A percentile compares a stretch with the other conserved stretches of the same genome.
These are phyloP conservation scores for Volvariella surrecta DNA, from an alignment of 1,284 basidiomycete species.

Conservation along the genomic window DNA sequence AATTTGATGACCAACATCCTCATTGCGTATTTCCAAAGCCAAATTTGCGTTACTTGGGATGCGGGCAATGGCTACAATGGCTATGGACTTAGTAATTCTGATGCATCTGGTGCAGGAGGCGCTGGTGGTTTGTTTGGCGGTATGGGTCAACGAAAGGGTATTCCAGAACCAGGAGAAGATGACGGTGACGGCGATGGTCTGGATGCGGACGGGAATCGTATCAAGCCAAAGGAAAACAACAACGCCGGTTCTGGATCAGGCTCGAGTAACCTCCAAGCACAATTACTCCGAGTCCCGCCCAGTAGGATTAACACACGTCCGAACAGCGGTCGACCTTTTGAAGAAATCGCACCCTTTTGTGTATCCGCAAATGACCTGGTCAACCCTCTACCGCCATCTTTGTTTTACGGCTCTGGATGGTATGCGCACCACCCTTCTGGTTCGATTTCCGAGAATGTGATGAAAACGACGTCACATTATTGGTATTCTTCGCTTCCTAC, in stretches of 20 bases:
- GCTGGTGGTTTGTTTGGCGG: slow-evolving; percentile 62
- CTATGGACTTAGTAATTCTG: slow-evolving; percentile 34
- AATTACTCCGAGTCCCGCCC: slow-evolving; percentile 51
- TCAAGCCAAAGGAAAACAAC: slow-evolving; percentile 12
- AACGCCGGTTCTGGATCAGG: slow-evolving; percentile 1
- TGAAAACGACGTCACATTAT: slow-evolving; percentile 65
- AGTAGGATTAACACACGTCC: slow-evolving; percentile 71
- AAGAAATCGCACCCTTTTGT: slow-evolving; percentile 85
- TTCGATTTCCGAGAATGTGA: slow-evolving; percentile 19
- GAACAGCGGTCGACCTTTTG: slow-evolving; percentile 44
- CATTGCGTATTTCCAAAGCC: slow-evolving; percentile 79
- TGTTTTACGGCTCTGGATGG: slow-evolving; percentile 92
- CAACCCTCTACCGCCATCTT: slow-evolving; percentile 82
- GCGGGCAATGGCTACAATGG: slow-evolving; percentile 54
- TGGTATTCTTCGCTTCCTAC: slow-evolving; percentile 80
- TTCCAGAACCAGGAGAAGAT: slow-evolving; percentile 33
- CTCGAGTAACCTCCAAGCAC: slow-evolving; percentile 16
- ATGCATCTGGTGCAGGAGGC: slow-evolving; percentile 32
- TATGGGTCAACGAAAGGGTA: slow-evolving; percentile 59
- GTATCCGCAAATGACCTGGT: slow-evolving; percentile 91
- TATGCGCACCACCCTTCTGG: slow-evolving; percentile 56
- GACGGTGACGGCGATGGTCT: slow-evolving; percentile 20
- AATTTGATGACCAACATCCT: slow-evolving; percentile 80
- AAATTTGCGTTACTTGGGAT: slow-evolving; percentile 82
- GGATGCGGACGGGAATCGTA: slow-evolving; percentile 20